These are phyloP conservation scores for Pichia manshurica DNA, from an alignment of 805 yeast species.

Conservation along the genomic window DNA sequence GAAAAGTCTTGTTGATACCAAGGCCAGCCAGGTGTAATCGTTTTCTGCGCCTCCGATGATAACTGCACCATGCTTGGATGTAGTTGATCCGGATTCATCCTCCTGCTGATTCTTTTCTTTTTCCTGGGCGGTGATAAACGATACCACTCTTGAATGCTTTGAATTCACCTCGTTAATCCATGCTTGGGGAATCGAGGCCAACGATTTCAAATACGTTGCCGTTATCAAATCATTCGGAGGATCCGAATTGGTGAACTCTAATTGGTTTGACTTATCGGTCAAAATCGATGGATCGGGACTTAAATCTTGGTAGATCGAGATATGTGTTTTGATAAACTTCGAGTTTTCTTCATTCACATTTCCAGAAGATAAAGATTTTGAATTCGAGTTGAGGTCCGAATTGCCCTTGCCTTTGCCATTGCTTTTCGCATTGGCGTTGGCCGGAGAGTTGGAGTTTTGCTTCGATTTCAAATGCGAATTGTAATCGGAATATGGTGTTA, in stretches of 20 bases:
- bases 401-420: too few relatives aligned
- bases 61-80: constrained; percentile 46
- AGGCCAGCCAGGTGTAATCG: constrained; percentile 50
- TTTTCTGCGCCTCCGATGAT: constrained; percentile 58
- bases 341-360: too few relatives aligned
- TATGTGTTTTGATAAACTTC: too few relatives aligned
- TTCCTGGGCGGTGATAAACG: background rate
- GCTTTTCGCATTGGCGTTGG: too few relatives aligned
- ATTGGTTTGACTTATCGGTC: background rate
- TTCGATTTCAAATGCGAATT: background rate
- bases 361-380: too few relatives aligned
- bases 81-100: background rate
- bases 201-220: background rate
- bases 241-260: constrained; percentile 4
- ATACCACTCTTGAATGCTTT: constrained; percentile 6
- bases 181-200: constrained; percentile 4
- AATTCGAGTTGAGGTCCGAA: too few relatives aligned
- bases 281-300: too few relatives aligned
- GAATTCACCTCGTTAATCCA: constrained; percentile 8
- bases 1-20: constrained; percentile 46
- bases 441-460: too few relatives aligned
- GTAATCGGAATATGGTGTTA: background rate
- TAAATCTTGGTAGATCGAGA: too few relatives aligned
- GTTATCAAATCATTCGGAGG: background rate
- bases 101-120: background rate